Percentiles rank a stretch among this genome's conserved stretches.
Conservation (phyloP, 192 early-diverging fungal genomes). For the Paraglomus occultum region DNA sequence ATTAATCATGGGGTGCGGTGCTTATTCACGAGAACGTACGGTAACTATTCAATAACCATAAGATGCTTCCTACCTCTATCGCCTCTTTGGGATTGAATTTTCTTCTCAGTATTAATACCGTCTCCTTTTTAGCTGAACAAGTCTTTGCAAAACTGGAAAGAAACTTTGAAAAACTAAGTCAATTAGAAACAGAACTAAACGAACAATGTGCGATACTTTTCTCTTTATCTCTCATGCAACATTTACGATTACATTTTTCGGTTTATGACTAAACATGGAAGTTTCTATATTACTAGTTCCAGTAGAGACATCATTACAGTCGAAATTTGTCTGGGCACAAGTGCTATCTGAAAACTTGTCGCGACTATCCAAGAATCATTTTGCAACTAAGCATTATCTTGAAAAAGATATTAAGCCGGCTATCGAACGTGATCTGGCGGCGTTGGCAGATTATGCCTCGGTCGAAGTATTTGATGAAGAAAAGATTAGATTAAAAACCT, state of each 20-base stretch:
- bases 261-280: too few species aligned
- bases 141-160: background rate
- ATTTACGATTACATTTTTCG: too few species aligned
- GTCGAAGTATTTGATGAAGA: slow-evolving; percentile 17
- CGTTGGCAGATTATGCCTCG: slow-evolving; percentile 35
- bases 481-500: slow-evolving; percentile 38
- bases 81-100: too few species aligned
- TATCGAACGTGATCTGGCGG: slow-evolving; percentile 49
- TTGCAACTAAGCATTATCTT: slow-evolving; percentile 63
- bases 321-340: slow-evolving; percentile 65
- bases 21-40: too few species aligned
- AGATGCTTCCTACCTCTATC: too few species aligned
- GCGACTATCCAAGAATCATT: slow-evolving; percentile 57
- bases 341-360: slow-evolving; percentile 64
- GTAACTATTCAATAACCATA: too few species aligned
- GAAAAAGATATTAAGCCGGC: slow-evolving; percentile 53
- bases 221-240: too few species aligned
- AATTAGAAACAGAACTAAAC: slow-evolving; percentile 51
- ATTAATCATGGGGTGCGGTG: too few species aligned
- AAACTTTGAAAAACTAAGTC: slow-evolving; percentile 47
- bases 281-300: background rate
- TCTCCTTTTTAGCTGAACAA: too few species aligned
- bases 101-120: too few species aligned
- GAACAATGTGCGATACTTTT: slow-evolving; percentile 34
- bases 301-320: slow-evolving; percentile 30